A percentile compares a stretch with the other conserved stretches of the same genome.
phyloP scores from a whole-genome alignment of 306 rosid genomes.

The Ormosia semicastrata region DNA sequence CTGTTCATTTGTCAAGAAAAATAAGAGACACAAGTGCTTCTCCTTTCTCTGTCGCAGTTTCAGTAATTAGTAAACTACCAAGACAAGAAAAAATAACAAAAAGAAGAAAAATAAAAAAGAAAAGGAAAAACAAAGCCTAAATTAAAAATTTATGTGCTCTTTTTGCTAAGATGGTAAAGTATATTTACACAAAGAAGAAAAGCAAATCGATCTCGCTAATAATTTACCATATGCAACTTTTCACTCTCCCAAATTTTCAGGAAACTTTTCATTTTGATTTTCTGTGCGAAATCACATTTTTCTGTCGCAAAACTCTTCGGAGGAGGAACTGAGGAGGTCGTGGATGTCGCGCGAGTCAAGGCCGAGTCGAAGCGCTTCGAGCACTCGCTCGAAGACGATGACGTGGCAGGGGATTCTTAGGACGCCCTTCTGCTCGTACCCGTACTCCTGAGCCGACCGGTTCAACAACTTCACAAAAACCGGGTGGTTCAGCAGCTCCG shows the following conservation, averaged over 20 bases:
- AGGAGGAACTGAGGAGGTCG: slow-evolving; percentile 50
- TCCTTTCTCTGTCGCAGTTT: background rate
- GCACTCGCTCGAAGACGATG: slow-evolving; percentile 77
- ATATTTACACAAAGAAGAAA: slow-evolving; percentile 35
- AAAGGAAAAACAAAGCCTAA: background rate
- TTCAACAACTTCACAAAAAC: slow-evolving; percentile 75
- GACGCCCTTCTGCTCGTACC: slow-evolving; percentile 84
- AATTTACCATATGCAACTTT: slow-evolving; percentile 18
- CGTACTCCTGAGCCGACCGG: slow-evolving; percentile 90
- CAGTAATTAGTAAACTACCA: background rate
- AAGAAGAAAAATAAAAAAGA: too few relatives aligned
- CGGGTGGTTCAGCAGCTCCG: slow-evolving; percentile 85
- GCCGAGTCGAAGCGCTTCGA: slow-evolving; percentile 70
- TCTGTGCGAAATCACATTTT: background rate
- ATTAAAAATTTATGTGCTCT: background rate
- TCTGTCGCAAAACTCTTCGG: slow-evolving; percentile 38
- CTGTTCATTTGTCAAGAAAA: background rate
- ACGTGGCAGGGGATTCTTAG: slow-evolving; percentile 86
- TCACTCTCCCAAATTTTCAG: background rate
- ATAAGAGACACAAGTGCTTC: background rate
- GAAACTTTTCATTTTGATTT: background rate
- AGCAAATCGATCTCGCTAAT: slow-evolving; percentile 5
- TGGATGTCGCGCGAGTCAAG: slow-evolving; percentile 47
- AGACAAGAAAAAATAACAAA: too few relatives aligned
- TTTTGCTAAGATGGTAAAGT: background rate